These are phyloP conservation scores for Meyerozyma guilliermondii DNA, from an alignment of 1,139 yeast species.

Conservation along the genomic window DNA sequence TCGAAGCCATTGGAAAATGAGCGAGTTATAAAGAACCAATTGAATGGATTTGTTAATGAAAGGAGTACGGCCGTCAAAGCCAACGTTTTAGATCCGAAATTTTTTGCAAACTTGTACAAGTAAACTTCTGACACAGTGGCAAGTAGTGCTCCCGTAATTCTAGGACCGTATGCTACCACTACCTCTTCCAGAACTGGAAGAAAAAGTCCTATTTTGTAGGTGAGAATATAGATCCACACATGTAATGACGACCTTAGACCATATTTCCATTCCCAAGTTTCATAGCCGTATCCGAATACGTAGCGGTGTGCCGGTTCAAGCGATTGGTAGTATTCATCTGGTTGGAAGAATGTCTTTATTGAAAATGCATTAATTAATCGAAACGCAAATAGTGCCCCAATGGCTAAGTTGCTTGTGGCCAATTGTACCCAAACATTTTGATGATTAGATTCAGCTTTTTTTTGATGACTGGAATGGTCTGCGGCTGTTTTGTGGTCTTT, in stretches of 20 bases:
- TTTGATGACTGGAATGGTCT: neutral
- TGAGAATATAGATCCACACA: conserved; percentile 62
- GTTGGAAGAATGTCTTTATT: conserved; percentile 78
- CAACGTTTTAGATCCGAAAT: conserved; percentile 18
- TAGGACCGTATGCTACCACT: conserved; percentile 40
- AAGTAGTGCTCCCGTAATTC: conserved; percentile 60
- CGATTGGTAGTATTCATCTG: conserved; percentile 93
- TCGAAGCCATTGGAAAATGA: conserved; percentile 87
- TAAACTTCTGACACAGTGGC: conserved; percentile 72
- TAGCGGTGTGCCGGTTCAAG: conserved; percentile 83
- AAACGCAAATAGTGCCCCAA: conserved; percentile 9
- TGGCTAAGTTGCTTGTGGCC: neutral
- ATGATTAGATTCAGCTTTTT: neutral
- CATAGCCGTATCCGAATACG: conserved; percentile 74
- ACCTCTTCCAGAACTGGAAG: conserved; percentile 8
- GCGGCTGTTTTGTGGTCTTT: neutral
- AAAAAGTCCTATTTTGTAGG: conserved; percentile 20
- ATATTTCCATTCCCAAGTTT: conserved; percentile 93
- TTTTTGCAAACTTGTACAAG: conserved; percentile 44
- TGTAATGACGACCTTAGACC: conserved; percentile 75
- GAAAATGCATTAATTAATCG: conserved; percentile 62
- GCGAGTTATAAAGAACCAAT: conserved; percentile 75
- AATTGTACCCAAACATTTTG: neutral
- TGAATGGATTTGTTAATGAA: conserved; percentile 71
- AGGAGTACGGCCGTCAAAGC: conserved; percentile 45